Percentiles rank a stretch among this genome's conserved stretches.
Conservation (phyloP, 1,284 basidiomycete genomes). For the Fistulinella cinereoalba region DNA sequence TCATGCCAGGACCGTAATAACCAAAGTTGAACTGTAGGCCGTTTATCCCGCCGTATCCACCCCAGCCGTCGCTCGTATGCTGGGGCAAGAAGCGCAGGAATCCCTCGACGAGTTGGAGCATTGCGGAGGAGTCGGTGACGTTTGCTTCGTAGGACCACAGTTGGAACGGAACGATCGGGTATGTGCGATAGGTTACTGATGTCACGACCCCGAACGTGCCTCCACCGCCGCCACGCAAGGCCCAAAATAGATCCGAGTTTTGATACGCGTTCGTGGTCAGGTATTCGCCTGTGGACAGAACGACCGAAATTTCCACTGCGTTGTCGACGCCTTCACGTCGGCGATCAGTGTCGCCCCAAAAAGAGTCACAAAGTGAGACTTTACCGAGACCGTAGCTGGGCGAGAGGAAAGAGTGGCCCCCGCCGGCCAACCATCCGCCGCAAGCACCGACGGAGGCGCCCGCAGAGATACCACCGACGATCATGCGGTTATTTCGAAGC, state of each 20-base stretch:
- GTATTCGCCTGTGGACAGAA: background rate
- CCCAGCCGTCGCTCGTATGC: background rate
- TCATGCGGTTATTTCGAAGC: slow-evolving; percentile 31
- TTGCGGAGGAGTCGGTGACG: background rate
- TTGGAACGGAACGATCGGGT: background rate
- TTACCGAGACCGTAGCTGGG: slow-evolving; percentile 45
- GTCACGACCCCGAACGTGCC: background rate
- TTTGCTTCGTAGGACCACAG: background rate
- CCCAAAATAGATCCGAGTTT: background rate
- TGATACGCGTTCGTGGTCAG: background rate
- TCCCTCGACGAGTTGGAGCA: background rate
- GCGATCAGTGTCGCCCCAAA: background rate
- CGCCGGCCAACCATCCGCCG: slow-evolving; percentile 43
- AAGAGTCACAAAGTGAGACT: too few species aligned
- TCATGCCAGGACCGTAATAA: background rate
- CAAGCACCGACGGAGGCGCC: slow-evolving; percentile 40
- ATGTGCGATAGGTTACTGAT: background rate
- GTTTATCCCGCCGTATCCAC: background rate
- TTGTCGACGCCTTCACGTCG: background rate
- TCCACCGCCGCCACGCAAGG: background rate
- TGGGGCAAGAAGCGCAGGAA: background rate
- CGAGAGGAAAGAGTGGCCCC: slow-evolving; percentile 42
- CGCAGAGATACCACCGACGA: slow-evolving; percentile 33
- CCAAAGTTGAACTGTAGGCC: background rate
- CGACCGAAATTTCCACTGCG: background rate